A percentile compares a stretch with the other conserved stretches of the same genome.
Conservation (phyloP, 768 basidiomycete species). For the Trametes punicea region DNA sequence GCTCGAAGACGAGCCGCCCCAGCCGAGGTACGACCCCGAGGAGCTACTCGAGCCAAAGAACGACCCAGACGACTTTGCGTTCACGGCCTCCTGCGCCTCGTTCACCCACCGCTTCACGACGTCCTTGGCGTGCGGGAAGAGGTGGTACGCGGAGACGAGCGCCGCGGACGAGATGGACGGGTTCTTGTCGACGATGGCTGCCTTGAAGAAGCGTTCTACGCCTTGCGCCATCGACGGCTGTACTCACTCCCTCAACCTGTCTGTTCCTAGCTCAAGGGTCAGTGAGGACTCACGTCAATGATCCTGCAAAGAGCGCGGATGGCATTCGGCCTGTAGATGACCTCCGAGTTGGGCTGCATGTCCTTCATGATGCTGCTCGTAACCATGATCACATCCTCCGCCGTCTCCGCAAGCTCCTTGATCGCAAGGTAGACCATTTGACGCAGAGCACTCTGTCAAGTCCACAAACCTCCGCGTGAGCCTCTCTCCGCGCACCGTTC, state of each 20-base stretch:
- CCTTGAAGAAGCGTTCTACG: slow-evolving; percentile 98
- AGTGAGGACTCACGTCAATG: slow-evolving; percentile 76
- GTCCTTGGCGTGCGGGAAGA: slow-evolving; percentile 90
- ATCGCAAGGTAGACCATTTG: slow-evolving; percentile 99
- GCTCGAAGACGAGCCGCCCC: slow-evolving; percentile 53
- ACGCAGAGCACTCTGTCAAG: slow-evolving; percentile 77
- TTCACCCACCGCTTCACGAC: slow-evolving; percentile 99
- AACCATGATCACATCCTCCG: slow-evolving; percentile 99
- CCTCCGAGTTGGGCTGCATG: slow-evolving; percentile 98
- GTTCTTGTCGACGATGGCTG: slow-evolving; percentile 96
- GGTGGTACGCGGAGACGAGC: slow-evolving; percentile 94
- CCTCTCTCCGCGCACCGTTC: background rate
- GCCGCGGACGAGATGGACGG: slow-evolving; percentile 95
- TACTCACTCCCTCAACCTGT: slow-evolving; percentile 5
- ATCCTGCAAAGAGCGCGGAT: slow-evolving; percentile 95
- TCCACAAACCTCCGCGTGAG: background rate
- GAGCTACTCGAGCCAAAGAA: slow-evolving; percentile 52
- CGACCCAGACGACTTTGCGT: slow-evolving; percentile 72
- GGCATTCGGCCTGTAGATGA: slow-evolving; percentile 96
- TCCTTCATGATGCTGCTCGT: slow-evolving; percentile 99
- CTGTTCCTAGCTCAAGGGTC: background rate
- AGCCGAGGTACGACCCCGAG: slow-evolving; percentile 68
- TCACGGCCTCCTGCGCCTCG: slow-evolving; percentile 95
- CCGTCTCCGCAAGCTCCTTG: slow-evolving; percentile 93
- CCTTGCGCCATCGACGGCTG: slow-evolving; percentile 99